Conservation (phyloP, 176 grass and related monocot genomes). For the Lolium perenne region DNA sequence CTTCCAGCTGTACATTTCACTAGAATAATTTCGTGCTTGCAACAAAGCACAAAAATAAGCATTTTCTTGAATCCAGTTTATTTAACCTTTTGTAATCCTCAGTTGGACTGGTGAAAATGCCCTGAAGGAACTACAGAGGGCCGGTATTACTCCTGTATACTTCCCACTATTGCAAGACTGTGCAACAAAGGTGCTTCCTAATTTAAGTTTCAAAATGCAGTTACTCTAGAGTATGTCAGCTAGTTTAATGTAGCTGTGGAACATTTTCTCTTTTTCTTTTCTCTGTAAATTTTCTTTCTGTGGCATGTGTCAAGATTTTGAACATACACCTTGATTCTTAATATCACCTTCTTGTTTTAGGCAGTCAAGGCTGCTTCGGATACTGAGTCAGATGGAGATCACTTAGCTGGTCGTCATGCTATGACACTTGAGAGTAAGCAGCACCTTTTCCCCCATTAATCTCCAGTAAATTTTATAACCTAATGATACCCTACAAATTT, state of each 20-base stretch:
- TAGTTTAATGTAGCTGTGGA: slow-evolving; percentile 20
- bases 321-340: slow-evolving; percentile 21
- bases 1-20: not conserved
- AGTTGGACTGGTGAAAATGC: slow-evolving; percentile 96
- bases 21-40: slow-evolving; percentile 21
- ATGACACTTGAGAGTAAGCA: slow-evolving; percentile 81
- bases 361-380: slow-evolving; percentile 89
- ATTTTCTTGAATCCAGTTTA: slow-evolving; percentile 29
- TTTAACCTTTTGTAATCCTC: slow-evolving; percentile 54
- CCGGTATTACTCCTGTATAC: slow-evolving; percentile 66
- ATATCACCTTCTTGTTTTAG: slow-evolving; percentile 48
- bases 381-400: slow-evolving; percentile 62
- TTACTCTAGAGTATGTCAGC: slow-evolving; percentile 9
- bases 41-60: not conserved
- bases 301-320: not conserved
- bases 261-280: slow-evolving; percentile 9
- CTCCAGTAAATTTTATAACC: slow-evolving; percentile 36
- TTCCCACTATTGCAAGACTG: slow-evolving; percentile 89
- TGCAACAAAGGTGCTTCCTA: slow-evolving; percentile 76
- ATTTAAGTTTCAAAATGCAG: slow-evolving; percentile 29
- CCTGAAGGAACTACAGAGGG: slow-evolving; percentile 69
- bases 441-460: slow-evolving; percentile 27
- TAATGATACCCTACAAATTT: slow-evolving; percentile 32
- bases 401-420: slow-evolving; percentile 69
- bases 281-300: not conserved